Base-by-base conservation (phyloP, 1,284 basidiomycete genomes). In the Rhizoctonia solani region DNA sequence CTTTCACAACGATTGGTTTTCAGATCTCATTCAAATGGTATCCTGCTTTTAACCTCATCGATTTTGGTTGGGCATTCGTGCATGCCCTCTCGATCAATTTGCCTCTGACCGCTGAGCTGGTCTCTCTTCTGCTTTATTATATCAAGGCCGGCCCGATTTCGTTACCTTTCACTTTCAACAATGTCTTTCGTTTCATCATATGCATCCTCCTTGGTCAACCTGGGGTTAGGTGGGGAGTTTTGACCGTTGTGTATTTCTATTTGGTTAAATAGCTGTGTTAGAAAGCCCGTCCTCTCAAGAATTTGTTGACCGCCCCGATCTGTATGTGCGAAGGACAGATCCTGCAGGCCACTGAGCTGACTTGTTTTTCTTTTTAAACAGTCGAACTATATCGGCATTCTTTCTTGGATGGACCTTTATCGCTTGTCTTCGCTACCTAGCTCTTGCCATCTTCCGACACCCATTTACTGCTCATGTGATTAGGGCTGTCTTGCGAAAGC, bases 361-460 rank as follows among this genome's bases (percentile, higher is more conserved):
- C n/a, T n/a, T n/a, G n/a, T n/a, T n/a, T n/a, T n/a, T n/a, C n/a
- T n/a, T n/a, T n/a, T n/a, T n/a, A n/a, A n/a, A n/a, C 52, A 84
- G 83, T 72, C 80, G 77, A 53, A 75, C 79, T 42, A 75, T 81
- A 39, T 72, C 78, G 32, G 74, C 79, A 5, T 85, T 85, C 73
- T 81, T 82, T 59, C 76, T 83, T 16, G 83, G 83, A 53, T 80
- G 80, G 74, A 80, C 82, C 3, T 83, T 83, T 71, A 75, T 82
- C 53, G 76, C 76, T 70, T 79, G 81, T 68, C 54, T 82, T 8
- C 75, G 77, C 19, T 76, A 78, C 70, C 71, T 80, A 27, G 47
- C 39, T 29, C 59, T 63, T 41, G 47, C 47, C 14, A 23, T 42
- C 25, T 16, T 52, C 23, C 59, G 59, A 39, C 59, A 63, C 25